Conservation (phyloP, 2,329 filamentous ascomycete species). For the Knoxdaviesia capensis region DNA sequence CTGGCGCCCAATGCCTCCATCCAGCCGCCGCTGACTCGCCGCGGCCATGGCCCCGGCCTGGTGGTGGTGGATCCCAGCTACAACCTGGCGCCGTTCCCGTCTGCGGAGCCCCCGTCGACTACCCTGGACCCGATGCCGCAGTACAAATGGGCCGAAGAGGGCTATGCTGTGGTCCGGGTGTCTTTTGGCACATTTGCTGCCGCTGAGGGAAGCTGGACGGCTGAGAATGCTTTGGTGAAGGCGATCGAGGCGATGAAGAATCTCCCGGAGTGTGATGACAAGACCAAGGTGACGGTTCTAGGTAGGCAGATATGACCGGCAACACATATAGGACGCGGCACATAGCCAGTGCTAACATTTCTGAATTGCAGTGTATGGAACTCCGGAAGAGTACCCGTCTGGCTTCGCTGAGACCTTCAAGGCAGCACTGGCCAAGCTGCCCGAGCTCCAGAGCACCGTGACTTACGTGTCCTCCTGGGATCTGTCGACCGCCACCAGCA, state of each 20-base stretch:
- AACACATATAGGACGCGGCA: neutral
- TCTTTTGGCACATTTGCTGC: neutral
- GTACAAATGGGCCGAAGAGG: slow-evolving; percentile 17
- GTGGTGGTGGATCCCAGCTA: slow-evolving; percentile 9
- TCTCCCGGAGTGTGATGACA: slow-evolving; percentile 14
- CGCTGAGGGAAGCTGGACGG: neutral
- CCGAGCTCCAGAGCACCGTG: slow-evolving; percentile 6
- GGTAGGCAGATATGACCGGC: slow-evolving; percentile 9
- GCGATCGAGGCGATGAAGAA: slow-evolving; percentile 7
- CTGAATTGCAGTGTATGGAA: neutral
- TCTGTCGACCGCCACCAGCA: slow-evolving; percentile 4
- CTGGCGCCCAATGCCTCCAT: slow-evolving; percentile 3
- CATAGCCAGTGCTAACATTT: neutral
- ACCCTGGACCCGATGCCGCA: slow-evolving; percentile 8
- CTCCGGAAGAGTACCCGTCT: neutral
- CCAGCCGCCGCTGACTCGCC: slow-evolving; percentile 11
- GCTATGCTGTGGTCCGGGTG: slow-evolving; percentile 11
- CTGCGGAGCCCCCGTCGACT: slow-evolving; percentile 2
- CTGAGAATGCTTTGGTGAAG: slow-evolving; percentile 3
- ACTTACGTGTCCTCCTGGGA: slow-evolving; percentile 10
- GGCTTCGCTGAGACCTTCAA: neutral
- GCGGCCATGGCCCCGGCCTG: slow-evolving; percentile 14
- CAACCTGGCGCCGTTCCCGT: neutral
- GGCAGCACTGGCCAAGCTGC: neutral
- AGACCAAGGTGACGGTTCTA: slow-evolving; percentile 17